Base-by-base conservation (phyloP, 2,329 filamentous ascomycete genomes). In the Aspergillus novofumigatus region DNA sequence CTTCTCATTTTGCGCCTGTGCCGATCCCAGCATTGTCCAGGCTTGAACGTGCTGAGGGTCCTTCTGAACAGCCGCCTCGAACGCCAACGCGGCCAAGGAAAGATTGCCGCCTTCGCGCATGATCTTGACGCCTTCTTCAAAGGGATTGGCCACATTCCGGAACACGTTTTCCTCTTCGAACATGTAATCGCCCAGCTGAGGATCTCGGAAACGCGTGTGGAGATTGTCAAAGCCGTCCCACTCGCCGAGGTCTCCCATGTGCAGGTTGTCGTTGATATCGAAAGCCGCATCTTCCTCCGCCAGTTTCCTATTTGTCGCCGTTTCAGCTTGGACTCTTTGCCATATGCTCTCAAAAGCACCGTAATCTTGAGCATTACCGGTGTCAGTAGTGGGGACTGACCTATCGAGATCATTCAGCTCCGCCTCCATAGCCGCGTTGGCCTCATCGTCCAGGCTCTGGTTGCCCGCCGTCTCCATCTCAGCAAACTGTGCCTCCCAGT, bases 1-100 rank as follows among this genome's bases (percentile, higher is more conserved):
- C 78, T 99, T 99, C 75, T 99, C 94, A 74, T 99, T 99, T 74
- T 99, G 94, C 21, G 94, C 94, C 77, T 99, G 94, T 20, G 92
- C 90, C 54, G 89, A 88, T 53, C 94, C 94, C 32, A 99, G 84
- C 67, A 92, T 88, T 9, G 92, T 91, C 94, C 94, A 99, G 2
- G 94, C 94, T 54, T 96, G 90, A 41, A 93, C 86, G 72, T 97
- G 93, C 54, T 88, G 81, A 0, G 91, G 85, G 60, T 96, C 86
- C 76, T 93, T 92, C 74, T 97, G 92, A 4, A 93, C 91, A 1
- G 94, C 94, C 20, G 94, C 92, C 77, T 99, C 94, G 66, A 99
- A 99, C 0, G 94, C 94, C 51, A 99, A 80, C 0, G 94, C 92
- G 6, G 94, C 94, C 21, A 99, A 81, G 0, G 92, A 97, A 8